These are phyloP conservation scores for Diplodia seriata DNA, from an alignment of 2,329 filamentous ascomycete species.

Conservation along the genomic window DNA sequence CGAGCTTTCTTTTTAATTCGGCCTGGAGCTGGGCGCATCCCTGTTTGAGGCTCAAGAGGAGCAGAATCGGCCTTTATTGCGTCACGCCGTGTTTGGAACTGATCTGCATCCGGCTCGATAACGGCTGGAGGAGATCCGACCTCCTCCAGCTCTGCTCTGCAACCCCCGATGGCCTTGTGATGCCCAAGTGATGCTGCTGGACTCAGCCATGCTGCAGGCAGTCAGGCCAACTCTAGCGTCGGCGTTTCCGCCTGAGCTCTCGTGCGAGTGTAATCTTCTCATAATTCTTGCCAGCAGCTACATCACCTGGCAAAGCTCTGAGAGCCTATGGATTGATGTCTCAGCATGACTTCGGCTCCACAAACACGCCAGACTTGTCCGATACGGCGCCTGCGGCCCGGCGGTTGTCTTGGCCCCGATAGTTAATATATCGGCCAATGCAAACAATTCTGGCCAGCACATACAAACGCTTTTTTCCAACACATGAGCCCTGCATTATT, in stretches of 20 bases:
- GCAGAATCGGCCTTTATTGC: neutral
- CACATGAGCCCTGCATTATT: neutral
- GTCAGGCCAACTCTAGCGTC: neutral
- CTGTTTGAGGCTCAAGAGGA: neutral
- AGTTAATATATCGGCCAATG: neutral
- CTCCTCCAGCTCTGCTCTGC: neutral
- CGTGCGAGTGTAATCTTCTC: neutral
- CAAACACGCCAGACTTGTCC: constrained; percentile 1
- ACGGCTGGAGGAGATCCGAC: constrained; percentile 4
- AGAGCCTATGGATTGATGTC: constrained; percentile 4
- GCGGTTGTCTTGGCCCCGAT: neutral
- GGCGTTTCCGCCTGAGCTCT: too few relatives aligned
- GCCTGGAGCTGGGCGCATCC: neutral
- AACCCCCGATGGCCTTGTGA: neutral
- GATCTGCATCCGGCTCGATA: neutral
- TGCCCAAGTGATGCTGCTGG: neutral
- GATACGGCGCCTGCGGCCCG: neutral
- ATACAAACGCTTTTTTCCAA: neutral
- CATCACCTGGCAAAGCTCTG: neutral
- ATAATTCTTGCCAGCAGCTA: neutral
- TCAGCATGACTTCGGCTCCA: constrained; percentile 1
- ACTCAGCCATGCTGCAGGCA: neutral
- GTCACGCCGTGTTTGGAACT: neutral
- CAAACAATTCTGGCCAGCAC: neutral
- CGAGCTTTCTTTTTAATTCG: neutral